Evolutionary conservation across 139 green algal species (phyloP).

Genomic region (Haematococcus lacustris): DNA sequence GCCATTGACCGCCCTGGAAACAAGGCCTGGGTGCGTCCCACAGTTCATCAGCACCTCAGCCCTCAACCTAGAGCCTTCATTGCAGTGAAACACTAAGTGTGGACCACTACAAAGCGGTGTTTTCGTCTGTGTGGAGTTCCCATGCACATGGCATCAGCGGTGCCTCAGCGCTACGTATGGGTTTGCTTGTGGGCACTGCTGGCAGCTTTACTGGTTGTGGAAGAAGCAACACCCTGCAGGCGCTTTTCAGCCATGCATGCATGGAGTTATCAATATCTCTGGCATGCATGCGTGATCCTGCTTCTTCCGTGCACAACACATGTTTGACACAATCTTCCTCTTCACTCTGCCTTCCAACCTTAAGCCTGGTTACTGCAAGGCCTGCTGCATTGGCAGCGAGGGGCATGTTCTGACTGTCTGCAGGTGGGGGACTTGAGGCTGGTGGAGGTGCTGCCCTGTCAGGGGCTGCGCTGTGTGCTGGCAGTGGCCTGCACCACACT

Average conservation of each 20-base stretch:
- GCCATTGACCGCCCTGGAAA: slow-evolving; percentile 5
- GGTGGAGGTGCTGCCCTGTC: slow-evolving; percentile 26
- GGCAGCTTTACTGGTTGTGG: no score
- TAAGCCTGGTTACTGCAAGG: background rate
- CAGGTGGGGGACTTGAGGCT: background rate
- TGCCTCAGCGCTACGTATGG: no score
- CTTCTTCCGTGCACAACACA: background rate
- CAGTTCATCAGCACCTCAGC: no score
- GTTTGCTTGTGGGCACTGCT: no score
- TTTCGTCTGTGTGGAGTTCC: background rate
- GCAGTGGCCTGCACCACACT: slow-evolving; percentile 63
- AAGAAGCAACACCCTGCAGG: no score
- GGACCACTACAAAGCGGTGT: slow-evolving; percentile 1
- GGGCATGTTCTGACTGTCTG: no score
- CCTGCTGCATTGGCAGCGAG: no score
- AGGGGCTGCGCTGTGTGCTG: slow-evolving; percentile 37
- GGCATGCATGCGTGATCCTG: background rate
- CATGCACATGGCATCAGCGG: background rate
- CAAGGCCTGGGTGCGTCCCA: slow-evolving; percentile 18
- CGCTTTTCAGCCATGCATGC: background rate
- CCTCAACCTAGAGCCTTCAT: no score
- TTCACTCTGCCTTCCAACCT: no score
- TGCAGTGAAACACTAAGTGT: no score
- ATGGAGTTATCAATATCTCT: background rate
- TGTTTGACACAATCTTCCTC: background rate